Conservation (phyloP, 495 filamentous ascomycete genomes). For the Aspergillus campestris region DNA sequence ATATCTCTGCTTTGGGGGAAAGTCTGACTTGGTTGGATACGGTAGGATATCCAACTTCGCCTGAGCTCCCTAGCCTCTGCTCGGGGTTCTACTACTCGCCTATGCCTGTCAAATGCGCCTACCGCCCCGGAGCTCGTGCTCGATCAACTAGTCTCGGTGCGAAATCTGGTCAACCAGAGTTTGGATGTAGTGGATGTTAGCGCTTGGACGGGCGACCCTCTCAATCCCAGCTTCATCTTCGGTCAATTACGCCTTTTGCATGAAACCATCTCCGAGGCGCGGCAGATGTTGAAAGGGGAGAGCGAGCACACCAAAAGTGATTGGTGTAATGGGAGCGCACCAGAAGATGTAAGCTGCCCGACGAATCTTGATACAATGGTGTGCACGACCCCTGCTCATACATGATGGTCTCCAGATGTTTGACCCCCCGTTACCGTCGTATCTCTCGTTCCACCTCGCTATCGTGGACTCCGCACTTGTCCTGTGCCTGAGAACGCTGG, state of each 20-base stretch:
- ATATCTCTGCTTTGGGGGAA: neutral
- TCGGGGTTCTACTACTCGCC: conserved; percentile 43
- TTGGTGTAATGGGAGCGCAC: conserved; percentile 51
- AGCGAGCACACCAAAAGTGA: conserved; percentile 40
- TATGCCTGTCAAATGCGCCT: conserved; percentile 45
- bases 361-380: neutral
- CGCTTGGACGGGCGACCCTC: conserved; percentile 52
- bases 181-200: conserved; percentile 74
- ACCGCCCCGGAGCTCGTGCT: conserved; percentile 49
- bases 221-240: conserved; percentile 60
- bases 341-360: conserved; percentile 36
- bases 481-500: conserved; percentile 71
- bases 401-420: conserved; percentile 29
- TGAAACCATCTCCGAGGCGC: conserved; percentile 66
- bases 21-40: neutral
- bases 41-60: conserved; percentile 43
- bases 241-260: conserved; percentile 70
- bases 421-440: conserved; percentile 48
- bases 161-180: conserved; percentile 64
- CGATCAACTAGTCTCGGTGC: conserved; percentile 58
- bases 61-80: conserved; percentile 38
- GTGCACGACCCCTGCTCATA: neutral
- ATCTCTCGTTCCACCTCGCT: conserved; percentile 65
- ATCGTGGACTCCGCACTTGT: conserved; percentile 72
- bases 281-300: conserved; percentile 40